Evolutionary conservation across 768 basidiomycete species (phyloP).

Genomic region (Termitomyces sp.): DNA sequence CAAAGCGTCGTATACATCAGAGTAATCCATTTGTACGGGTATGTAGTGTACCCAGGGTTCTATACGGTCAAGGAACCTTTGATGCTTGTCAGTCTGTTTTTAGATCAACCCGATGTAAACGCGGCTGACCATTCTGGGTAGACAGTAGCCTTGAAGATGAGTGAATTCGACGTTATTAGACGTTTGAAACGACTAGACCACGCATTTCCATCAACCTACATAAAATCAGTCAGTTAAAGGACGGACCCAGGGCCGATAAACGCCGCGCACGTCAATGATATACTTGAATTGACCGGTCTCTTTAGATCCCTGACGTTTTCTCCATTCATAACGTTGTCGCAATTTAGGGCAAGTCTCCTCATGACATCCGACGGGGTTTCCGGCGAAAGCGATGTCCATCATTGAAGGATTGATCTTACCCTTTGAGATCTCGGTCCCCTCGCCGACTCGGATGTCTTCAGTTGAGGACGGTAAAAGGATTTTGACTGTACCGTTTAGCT

Average conservation of each 20-base stretch:
- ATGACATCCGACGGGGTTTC: constrained; percentile 34
- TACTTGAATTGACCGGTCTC: constrained; percentile 49
- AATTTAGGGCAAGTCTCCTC: constrained; percentile 33
- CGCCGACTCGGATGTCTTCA: constrained; percentile 22
- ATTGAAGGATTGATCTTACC: constrained; percentile 36
- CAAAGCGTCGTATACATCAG: constrained; percentile 58
- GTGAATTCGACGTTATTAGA: constrained; percentile 47
- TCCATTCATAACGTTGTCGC: constrained; percentile 38
- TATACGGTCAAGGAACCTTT: constrained; percentile 20
- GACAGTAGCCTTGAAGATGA: constrained; percentile 56
- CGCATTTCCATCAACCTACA: constrained; percentile 45
- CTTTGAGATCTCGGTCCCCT: constrained; percentile 20
- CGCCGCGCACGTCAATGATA: constrained; percentile 34
- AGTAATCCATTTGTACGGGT: constrained; percentile 50
- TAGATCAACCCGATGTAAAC: neutral
- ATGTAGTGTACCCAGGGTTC: constrained; percentile 64
- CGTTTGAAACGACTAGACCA: constrained; percentile 59
- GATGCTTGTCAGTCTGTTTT: neutral
- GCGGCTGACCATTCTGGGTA: constrained; percentile 51
- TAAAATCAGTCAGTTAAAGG: neutral
- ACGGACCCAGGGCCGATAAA: neutral
- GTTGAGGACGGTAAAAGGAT: constrained; percentile 23
- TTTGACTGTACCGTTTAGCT: constrained; percentile 23
- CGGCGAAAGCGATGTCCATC: constrained; percentile 49
- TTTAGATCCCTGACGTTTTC: constrained; percentile 26